Evolutionary conservation across 2,329 filamentous ascomycete species (phyloP), one percentile per base, ranked within the genome.

Genomic region (Fusarium redolens): DNA sequence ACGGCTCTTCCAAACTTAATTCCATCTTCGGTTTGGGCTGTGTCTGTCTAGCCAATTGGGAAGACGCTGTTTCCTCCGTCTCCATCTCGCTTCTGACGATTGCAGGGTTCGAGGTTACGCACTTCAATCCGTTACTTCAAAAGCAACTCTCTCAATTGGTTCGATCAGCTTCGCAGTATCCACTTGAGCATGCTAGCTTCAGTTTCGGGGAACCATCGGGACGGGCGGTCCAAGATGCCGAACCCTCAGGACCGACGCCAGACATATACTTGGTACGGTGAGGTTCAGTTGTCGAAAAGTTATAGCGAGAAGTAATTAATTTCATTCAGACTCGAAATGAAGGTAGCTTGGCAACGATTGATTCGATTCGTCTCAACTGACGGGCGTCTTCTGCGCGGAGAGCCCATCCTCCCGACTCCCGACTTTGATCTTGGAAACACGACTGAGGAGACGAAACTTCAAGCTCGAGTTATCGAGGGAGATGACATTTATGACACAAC

Each of bases 301-400:
- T 13, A 44, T 4, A 13, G 43, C 30, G n/a, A 61, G 11, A 17
- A 38, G 17, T 0, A 14, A 22, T 30, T 28, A 2, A 61, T 1
- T n/a, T 25, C 6, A 18, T 3, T 5, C 1, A 17, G 22, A 38
- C 6, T 50, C 33, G 64, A 7, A 40, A 83, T 83, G 80, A 61
- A 61, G 10, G 73, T 81, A 28, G 65, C 77, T 52, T 90, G 88
- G 88, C 80, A 85, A 61, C 81, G 87, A 57, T 80, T 89, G 1
- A 88, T 90, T 61, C 86, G 88, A 37, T 90, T 90, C 76, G 80
- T 84, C 20, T 83, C 86, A 18, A 83, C 82, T 1, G 87, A 90
- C 56, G 87, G 86, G 20, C 82, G 84, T 10, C 79, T 82, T 13
- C 81, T 88, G 13, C 83, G 83, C 28, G 88, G 88, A 43, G 86